phyloP scores from a whole-genome alignment of 495 filamentous ascomycete genomes.

The Emericellopsis terricola region DNA sequence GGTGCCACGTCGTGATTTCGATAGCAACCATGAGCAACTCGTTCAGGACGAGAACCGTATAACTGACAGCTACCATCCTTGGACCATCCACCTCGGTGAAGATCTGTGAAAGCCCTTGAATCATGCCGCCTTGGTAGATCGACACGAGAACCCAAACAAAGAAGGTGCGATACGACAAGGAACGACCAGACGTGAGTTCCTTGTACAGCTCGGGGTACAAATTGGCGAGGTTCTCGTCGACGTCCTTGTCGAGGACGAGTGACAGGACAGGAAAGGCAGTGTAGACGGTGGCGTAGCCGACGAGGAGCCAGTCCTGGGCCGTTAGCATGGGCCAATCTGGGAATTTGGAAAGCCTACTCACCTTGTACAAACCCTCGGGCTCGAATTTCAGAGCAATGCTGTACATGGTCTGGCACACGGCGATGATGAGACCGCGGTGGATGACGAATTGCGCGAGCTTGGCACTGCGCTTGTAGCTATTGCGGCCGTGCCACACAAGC shows the following conservation, averaged over 20 bases:
- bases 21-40: constrained; percentile 94
- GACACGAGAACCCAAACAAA: constrained; percentile 94
- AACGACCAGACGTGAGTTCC: constrained; percentile 70
- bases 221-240: constrained; percentile 81
- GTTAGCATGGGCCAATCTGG: constrained; percentile 9
- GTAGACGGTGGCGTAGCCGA: constrained; percentile 93
- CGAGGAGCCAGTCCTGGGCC: constrained; percentile 72
- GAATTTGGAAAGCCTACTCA: constrained; percentile 5
- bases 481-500: constrained; percentile 93
- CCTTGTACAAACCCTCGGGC: constrained; percentile 80
- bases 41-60: constrained; percentile 82
- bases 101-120: constrained; percentile 82
- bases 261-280: constrained; percentile 90
- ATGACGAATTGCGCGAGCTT: constrained; percentile 98
- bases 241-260: constrained; percentile 88
- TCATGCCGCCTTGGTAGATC: constrained; percentile 86
- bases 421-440: constrained; percentile 88
- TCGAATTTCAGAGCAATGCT: constrained; percentile 82
- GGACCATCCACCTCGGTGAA: constrained; percentile 53
- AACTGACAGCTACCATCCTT: constrained; percentile 77
- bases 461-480: constrained; percentile 87
- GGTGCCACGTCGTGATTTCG: constrained; percentile 94
- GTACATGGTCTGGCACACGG: constrained; percentile 92
- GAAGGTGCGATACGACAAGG: constrained; percentile 81
- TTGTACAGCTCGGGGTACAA: constrained; percentile 97